These are phyloP conservation scores for Fistulinella prunicolor DNA, from an alignment of 768 basidiomycete genomes.

Conservation along the genomic window DNA sequence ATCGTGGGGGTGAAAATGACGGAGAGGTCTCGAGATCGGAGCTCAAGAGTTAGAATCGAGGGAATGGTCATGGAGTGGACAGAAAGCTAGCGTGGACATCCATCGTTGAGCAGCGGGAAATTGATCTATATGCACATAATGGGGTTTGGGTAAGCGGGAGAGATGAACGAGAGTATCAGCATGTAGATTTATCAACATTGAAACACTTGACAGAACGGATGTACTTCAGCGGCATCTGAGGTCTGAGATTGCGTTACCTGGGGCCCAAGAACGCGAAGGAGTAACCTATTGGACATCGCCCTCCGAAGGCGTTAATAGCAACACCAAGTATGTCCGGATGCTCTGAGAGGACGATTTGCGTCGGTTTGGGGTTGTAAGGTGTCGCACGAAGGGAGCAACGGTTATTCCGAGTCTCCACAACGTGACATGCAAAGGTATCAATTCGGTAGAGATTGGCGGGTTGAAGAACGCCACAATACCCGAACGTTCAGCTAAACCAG, in stretches of 20 bases:
- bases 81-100: neutral
- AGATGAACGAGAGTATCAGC: constrained; percentile 2
- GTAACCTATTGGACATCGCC: neutral
- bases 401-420: no score
- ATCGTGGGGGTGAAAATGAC: no score
- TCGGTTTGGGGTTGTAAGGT: constrained; percentile 6
- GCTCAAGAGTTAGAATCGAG: no score
- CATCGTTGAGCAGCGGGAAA: neutral
- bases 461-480: no score
- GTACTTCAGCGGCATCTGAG: constrained; percentile 10
- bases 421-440: no score
- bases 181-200: neutral
- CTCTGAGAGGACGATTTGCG: neutral
- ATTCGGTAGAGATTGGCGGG: no score
- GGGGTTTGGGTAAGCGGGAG: neutral
- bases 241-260: neutral
- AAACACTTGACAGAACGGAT: neutral
- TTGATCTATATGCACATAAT: neutral
- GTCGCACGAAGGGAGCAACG: constrained; percentile 7
- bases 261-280: neutral
- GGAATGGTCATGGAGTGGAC: no score
- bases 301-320: neutral
- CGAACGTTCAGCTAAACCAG: neutral
- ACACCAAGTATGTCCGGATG: neutral
- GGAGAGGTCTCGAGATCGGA: no score